Evolutionary conservation across 805 yeast species (phyloP).

Genomic region (Metschnikowia sp.): DNA sequence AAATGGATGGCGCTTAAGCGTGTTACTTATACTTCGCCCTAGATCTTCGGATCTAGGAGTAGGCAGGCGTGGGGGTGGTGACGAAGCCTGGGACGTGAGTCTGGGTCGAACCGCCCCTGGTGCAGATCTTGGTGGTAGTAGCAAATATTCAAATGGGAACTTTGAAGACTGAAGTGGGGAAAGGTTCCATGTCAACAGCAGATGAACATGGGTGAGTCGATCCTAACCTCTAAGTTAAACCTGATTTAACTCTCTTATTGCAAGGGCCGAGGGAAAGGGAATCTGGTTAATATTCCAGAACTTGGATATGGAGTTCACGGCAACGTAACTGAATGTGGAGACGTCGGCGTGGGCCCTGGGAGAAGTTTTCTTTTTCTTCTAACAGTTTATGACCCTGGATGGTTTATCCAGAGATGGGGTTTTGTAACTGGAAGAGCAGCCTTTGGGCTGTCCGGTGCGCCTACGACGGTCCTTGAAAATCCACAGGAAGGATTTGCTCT

Average conservation of each 20-base stretch:
- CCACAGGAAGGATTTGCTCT: too few relatives aligned
- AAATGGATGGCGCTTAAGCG: conserved; percentile 37
- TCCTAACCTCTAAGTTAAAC: conserved; percentile 41
- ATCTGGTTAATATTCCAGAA: conserved; percentile 44
- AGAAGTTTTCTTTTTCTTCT: conserved; percentile 42
- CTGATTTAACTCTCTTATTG: conserved; percentile 36
- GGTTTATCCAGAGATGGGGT: too few relatives aligned
- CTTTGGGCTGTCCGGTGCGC: too few relatives aligned
- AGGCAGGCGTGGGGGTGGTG: too few relatives aligned
- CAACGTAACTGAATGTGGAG: conserved; percentile 42
- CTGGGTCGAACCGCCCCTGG: conserved; percentile 27
- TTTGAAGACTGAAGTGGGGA: too few relatives aligned
- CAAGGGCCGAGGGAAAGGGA: conserved; percentile 38
- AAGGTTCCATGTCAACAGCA: conserved; percentile 30
- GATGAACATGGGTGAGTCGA: conserved; percentile 43
- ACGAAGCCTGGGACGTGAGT: too few relatives aligned
- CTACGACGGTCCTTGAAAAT: too few relatives aligned
- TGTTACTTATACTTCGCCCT: conserved; percentile 36
- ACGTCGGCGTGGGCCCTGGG: conserved; percentile 42
- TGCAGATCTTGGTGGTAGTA: conserved; percentile 37
- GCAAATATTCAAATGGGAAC: conserved; percentile 21
- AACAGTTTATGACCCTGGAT: conserved; percentile 39
- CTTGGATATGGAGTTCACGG: conserved; percentile 27
- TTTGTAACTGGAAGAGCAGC: too few relatives aligned
- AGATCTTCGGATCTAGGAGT: too few relatives aligned